Evolutionary conservation across 2,329 filamentous ascomycete species (phyloP), one percentile per base, ranked within the genome.

Genomic region (Bipolaris cookei): DNA sequence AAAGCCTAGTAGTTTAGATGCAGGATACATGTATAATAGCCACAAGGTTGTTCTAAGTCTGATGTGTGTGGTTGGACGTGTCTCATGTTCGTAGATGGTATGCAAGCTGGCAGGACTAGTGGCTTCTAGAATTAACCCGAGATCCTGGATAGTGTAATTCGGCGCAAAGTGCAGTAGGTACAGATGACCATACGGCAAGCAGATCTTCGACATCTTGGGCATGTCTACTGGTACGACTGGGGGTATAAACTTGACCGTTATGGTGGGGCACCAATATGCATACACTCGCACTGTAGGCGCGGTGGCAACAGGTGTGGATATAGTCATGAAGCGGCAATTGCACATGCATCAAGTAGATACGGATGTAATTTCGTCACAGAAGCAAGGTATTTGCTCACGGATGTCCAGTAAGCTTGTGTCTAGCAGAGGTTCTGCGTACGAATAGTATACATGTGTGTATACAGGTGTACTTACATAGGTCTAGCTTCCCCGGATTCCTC

Each of bases 1-100:
- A 62, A 59, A 56, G 63, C 64, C 54, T 60, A 13, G n/a, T 51
- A 25, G 13, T 51, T 47, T 69, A 69, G 67, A 63, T 51, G 61
- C 55, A 51, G 56, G 56, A 59, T 60, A 61, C 59, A 66, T 70
- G 67, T 68, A 70, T 67, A 68, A 70, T 68, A 68, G 60, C 62
- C 62, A 60, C 48, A 56, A 48, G 42, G 23, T 21, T 41, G 35
- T 37, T 45, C 16, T 58, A 61, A 46, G 42, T 60, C 60, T 49
- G 38, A 60, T 44, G 49, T 42, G 38, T 64, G 42, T 18, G 53
- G 58, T 23, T 44, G 23, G 25, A 34, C 20, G 16, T 53, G 41
- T 42, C 32, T 42, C 32, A 44, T 39, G 39, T 38, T 25, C 20
- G n/a, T 42, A 42, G 20, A 44, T 44, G 23, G 7, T 11, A 32